A percentile compares a stretch with the other conserved stretches of the same genome.
These are phyloP conservation scores for Nepenthes mirabilis DNA, from an alignment of 148 eudicot species.

Conservation along the genomic window DNA sequence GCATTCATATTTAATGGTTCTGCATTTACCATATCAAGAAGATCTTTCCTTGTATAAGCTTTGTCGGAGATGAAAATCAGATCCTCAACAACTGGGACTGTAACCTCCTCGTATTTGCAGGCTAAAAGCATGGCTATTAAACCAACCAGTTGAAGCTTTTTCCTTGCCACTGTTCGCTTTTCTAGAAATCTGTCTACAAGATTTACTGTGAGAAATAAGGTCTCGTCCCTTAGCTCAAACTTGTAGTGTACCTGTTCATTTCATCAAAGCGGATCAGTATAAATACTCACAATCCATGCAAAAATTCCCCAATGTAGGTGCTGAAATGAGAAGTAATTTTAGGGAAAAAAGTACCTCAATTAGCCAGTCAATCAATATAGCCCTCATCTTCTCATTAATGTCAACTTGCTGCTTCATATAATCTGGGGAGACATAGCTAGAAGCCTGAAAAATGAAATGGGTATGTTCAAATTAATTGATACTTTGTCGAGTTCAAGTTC, in stretches of 20 bases:
- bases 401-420: conserved; percentile 62
- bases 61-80: conserved; percentile 7
- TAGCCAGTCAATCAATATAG: conserved; percentile 82
- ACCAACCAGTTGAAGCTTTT: conserved; percentile 1
- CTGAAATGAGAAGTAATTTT: background rate
- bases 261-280: background rate
- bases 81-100: conserved; percentile 75
- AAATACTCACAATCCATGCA: background rate
- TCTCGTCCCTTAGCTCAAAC: conserved; percentile 75
- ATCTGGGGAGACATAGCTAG: conserved; percentile 41
- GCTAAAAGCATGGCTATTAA: conserved; percentile 1
- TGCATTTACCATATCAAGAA: conserved; percentile 61
- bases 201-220: conserved; percentile 65
- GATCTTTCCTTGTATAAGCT: conserved; percentile 43
- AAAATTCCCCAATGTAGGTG: background rate
- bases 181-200: conserved; percentile 76
- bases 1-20: background rate
- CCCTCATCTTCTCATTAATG: conserved; percentile 73
- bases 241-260: conserved; percentile 80
- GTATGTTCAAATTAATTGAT: background rate
- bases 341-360: conserved; percentile 35
- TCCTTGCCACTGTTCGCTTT: conserved; percentile 26
- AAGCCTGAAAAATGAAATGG: conserved; percentile 19
- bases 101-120: conserved; percentile 2
- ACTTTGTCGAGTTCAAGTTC: background rate